These are phyloP conservation scores for Fusarium kyushuense DNA, from an alignment of 2,329 filamentous ascomycete species.

Conservation along the genomic window DNA sequence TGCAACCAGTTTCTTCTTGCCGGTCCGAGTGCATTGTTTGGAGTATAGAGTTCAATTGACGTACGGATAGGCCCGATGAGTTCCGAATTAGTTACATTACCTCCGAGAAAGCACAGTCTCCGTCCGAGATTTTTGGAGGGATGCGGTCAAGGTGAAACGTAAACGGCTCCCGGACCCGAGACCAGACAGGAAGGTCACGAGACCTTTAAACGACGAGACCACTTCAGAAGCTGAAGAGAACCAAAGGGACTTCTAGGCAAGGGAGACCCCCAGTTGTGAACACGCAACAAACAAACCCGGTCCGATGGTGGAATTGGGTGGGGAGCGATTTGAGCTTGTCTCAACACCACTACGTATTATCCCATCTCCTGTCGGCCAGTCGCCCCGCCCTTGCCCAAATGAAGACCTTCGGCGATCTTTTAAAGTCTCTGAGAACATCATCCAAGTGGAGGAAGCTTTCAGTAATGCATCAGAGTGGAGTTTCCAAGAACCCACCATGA, in stretches of 20 bases:
- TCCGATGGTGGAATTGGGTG: slow-evolving; percentile 17
- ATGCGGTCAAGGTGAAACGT: slow-evolving; percentile 15
- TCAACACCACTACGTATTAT: background rate
- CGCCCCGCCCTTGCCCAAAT: slow-evolving; percentile 23
- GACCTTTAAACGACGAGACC: slow-evolving; percentile 24
- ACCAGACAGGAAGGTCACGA: slow-evolving; percentile 38
- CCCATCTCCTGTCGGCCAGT: slow-evolving; percentile 2
- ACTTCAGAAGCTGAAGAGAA: slow-evolving; percentile 29
- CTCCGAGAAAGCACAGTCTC: slow-evolving; percentile 10
- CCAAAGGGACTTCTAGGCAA: slow-evolving; percentile 16
- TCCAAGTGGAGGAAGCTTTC: slow-evolving; percentile 28
- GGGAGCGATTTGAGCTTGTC: slow-evolving; percentile 32
- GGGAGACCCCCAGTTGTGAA: slow-evolving; percentile 12
- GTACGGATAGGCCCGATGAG: slow-evolving; percentile 4
- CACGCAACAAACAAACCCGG: slow-evolving; percentile 25
- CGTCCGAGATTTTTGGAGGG: slow-evolving; percentile 32
- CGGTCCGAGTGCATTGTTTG: background rate
- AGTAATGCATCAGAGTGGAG: slow-evolving; percentile 11
- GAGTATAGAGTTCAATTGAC: background rate
- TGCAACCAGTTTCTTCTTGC: slow-evolving; percentile 1
- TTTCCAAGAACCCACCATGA: slow-evolving; percentile 2
- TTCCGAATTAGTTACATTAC: slow-evolving; percentile 15
- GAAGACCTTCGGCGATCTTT: slow-evolving; percentile 32
- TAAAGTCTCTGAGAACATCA: slow-evolving; percentile 5
- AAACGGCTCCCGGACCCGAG: slow-evolving; percentile 22